Percentiles rank a stretch among this genome's conserved stretches.
These are phyloP conservation scores for Dichotomopilus funicola DNA, from an alignment of 2,329 filamentous ascomycete genomes.

Conservation along the genomic window DNA sequence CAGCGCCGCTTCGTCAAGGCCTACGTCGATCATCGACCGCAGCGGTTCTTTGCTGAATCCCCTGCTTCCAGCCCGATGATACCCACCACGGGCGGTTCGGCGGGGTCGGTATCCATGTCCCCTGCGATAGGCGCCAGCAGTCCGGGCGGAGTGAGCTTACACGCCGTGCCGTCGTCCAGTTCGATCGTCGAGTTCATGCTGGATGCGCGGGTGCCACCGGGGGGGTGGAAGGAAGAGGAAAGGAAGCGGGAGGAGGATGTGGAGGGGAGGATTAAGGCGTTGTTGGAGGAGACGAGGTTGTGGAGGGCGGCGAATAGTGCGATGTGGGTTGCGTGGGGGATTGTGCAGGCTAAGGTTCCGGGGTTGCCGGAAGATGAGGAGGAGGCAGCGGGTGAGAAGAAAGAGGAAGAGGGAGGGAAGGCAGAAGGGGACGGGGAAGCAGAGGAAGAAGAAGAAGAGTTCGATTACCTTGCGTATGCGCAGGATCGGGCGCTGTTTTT, in stretches of 20 bases:
- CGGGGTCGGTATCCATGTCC: too few relatives aligned
- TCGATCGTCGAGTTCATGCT: conserved; percentile 71
- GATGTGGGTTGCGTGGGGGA: conserved; percentile 92
- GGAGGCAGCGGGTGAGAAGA: conserved; percentile 13
- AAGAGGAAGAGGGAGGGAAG: conserved; percentile 20
- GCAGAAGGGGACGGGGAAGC: conserved; percentile 33
- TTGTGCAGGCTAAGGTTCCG: conserved; percentile 85
- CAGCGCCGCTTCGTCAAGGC: conserved; percentile 79
- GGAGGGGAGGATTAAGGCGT: conserved; percentile 60
- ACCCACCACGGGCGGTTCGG: conserved; percentile 37
- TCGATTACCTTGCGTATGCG: conserved; percentile 88
- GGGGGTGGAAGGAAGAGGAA: conserved; percentile 55
- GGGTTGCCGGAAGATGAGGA: conserved; percentile 40
- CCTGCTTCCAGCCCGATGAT: conserved; percentile 21
- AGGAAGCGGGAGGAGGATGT: conserved; percentile 54
- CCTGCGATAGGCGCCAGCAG: too few relatives aligned
- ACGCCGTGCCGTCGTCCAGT: conserved; percentile 32
- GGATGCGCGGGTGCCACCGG: conserved; percentile 58
- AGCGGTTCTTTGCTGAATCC: conserved; percentile 44
- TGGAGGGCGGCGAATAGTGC: conserved; percentile 87
- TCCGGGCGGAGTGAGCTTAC: conserved; percentile 29
- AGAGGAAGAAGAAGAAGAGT: conserved; percentile 60
- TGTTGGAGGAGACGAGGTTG: conserved; percentile 71
- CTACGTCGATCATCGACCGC: conserved; percentile 76
- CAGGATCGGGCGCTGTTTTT: conserved; percentile 90